phyloP scores from a whole-genome alignment of 129 eudicot genomes.

The Apium graveolens region DNA sequence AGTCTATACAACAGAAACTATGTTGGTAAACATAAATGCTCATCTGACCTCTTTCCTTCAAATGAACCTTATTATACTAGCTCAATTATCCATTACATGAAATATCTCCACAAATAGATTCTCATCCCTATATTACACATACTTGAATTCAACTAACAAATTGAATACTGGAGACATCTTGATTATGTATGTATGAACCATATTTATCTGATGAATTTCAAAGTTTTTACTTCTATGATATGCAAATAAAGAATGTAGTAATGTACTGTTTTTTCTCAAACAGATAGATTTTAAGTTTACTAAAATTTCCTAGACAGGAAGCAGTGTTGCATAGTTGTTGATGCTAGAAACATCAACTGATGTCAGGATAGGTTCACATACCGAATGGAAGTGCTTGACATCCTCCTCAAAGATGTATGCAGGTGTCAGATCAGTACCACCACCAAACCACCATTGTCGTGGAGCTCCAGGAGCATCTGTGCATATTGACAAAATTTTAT shows the following conservation, averaged over 20 bases:
- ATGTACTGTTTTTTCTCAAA: neutral
- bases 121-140: neutral
- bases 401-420: constrained; percentile 96
- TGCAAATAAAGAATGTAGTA: neutral
- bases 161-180: neutral
- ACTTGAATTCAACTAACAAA: neutral
- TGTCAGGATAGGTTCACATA: neutral
- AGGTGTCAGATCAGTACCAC: constrained; percentile 98
- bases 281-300: neutral
- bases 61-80: neutral
- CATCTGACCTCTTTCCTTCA: neutral
- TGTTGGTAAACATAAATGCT: neutral
- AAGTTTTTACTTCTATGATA: neutral
- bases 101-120: neutral
- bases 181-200: neutral
- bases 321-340: neutral
- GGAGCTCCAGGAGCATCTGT: constrained; percentile 99
- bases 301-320: neutral
- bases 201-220: neutral
- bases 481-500: neutral
- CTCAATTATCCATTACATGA: neutral
- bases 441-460: constrained; percentile 98
- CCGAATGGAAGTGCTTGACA: constrained; percentile 89
- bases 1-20: neutral
- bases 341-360: neutral